Conservation (phyloP, 345 rosid genomes). For the Bruguiera parviflora region DNA sequence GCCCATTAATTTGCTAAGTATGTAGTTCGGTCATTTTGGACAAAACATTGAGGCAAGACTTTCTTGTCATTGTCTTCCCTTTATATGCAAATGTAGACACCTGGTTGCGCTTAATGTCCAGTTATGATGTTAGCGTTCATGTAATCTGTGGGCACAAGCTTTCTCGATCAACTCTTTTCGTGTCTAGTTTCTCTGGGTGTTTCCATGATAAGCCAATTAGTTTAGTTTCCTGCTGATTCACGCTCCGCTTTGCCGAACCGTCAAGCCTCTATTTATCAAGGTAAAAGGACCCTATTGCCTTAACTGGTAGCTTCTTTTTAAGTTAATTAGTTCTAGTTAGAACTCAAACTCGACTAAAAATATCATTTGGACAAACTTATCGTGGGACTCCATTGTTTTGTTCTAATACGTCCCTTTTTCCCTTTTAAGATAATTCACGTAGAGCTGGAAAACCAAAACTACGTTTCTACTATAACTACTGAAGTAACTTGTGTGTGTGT, state of each 20-base stretch:
- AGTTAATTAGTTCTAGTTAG: too few species aligned
- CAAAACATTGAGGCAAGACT: neutral
- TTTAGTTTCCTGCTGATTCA: constrained; percentile 17
- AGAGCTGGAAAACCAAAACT: too few species aligned
- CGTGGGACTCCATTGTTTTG: too few species aligned
- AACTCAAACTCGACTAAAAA: too few species aligned
- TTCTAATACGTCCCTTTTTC: too few species aligned
- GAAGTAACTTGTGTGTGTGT: too few species aligned
- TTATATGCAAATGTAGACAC: constrained; percentile 22
- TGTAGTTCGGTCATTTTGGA: neutral
- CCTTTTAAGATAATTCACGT: too few species aligned
- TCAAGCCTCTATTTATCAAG: constrained; percentile 8
- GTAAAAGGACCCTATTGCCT: constrained; percentile 5
- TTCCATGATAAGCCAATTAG: constrained; percentile 24
- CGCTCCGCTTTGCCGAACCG: neutral
- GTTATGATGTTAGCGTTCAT: constrained; percentile 25
- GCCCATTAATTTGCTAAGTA: neutral
- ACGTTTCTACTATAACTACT: too few species aligned
- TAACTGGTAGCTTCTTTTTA: too few species aligned
- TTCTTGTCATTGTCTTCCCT: constrained; percentile 36
- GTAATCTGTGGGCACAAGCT: constrained; percentile 13
- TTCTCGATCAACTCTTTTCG: constrained; percentile 31
- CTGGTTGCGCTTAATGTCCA: constrained; percentile 25
- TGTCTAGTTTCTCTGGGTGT: constrained; percentile 25
- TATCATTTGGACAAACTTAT: too few species aligned